Evolutionary conservation across 257 asterid genomes (phyloP), one percentile per base, ranked within the genome.

Genomic region (Agastache rugosa): DNA sequence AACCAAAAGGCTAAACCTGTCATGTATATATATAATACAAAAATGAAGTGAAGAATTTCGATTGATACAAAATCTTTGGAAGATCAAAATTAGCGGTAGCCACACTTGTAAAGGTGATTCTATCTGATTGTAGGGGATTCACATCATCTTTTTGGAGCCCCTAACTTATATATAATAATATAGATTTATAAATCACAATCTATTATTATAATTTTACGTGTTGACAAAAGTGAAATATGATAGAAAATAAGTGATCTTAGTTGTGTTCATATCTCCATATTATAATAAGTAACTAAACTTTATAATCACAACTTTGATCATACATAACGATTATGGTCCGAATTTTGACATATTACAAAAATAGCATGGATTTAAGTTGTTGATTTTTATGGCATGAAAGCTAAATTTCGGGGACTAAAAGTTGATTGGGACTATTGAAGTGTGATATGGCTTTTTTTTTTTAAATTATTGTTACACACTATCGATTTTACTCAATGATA

Each of bases 61-160:
- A 59, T 47, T 69, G 35, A 73, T 71, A 61, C 62, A 59, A 71
- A 64, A 75, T 74, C 72, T 19, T 67, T 50, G 9, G 20, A 53
- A 74, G 69, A 77, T 77, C 79, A 71, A 75, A 63, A 64, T 61
- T 25, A 44, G 70, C 44, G 55, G 44, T 63, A 51, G 62, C 9
- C 62, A 63, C 72, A 82, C 61, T 77, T 67, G 70, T 54, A 71
- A 64, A 82, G 83, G 82, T 71, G 81, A 82, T 82, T 71, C 63
- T 69, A 45, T 77, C 48, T 20, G 19, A 79, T 63, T 72, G 66
- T 23, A 25, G 53, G 62, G 54, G 83, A 77, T 82, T 80, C 88
- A 67, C 72, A 50, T 69, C 39, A 77, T 80, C 89, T 76, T 61
- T 39, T 78, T 72, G 34, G 83, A 78, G 48, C 78, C 63, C 65